Conservation (phyloP, 345 rosid species). For the Salix dunnii region DNA sequence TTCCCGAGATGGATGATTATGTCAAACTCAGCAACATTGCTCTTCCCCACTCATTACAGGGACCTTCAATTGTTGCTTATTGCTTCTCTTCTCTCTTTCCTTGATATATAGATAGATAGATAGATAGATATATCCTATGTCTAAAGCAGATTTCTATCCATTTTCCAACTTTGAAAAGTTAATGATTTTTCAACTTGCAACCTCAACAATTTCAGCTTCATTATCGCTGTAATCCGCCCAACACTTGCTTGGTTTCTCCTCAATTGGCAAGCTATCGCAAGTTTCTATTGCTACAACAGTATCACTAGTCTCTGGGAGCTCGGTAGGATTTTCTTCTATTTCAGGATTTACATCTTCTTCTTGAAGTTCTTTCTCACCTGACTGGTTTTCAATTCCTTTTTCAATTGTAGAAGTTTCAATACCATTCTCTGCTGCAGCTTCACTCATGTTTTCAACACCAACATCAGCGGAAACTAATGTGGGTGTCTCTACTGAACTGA, state of each 20-base stretch:
- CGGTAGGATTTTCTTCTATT: conserved; percentile 28
- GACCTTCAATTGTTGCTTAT: background rate
- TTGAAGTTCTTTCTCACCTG: conserved; percentile 24
- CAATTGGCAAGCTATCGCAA: conserved; percentile 28
- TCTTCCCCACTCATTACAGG: background rate
- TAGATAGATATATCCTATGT: background rate
- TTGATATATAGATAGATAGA: background rate
- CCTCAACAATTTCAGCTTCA: conserved; percentile 66
- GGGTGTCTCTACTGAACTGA: conserved; percentile 40
- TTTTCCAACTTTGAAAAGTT: conserved; percentile 6
- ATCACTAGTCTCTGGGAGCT: conserved; percentile 17
- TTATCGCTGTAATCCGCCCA: conserved; percentile 85
- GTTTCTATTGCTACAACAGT: conserved; percentile 31
- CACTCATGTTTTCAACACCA: conserved; percentile 38
- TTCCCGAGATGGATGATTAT: background rate
- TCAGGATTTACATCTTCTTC: conserved; percentile 28
- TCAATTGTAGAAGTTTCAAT: conserved; percentile 39
- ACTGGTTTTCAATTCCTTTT: conserved; percentile 33
- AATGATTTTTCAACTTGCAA: conserved; percentile 43
- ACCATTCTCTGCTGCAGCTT: conserved; percentile 34
- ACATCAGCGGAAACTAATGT: conserved; percentile 25
- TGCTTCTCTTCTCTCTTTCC: conserved; percentile 8
- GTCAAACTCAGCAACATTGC: background rate
- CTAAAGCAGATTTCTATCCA: background rate
- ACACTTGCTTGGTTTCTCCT: conserved; percentile 50